Base-by-base conservation (phyloP, 192 early-diverging fungal genomes). In the Pilobolus umbonatus region DNA sequence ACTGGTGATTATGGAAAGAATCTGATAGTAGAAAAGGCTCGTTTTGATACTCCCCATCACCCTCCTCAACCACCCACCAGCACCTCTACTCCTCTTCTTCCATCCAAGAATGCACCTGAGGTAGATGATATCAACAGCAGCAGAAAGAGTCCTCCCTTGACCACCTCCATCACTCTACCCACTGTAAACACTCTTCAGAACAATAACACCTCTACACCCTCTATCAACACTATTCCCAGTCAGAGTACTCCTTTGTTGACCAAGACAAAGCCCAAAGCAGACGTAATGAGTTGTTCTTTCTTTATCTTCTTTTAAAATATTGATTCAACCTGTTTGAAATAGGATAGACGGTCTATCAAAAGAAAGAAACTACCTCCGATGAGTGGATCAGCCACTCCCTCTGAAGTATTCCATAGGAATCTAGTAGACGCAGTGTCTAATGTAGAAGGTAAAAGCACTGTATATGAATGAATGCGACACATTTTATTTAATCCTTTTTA, bases 391-490 rank as follows among this genome's bases (percentile, higher is more conserved):
- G 67, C 67, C 9, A 69, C 49, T 29, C 67, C 67, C 11, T 49
- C 67, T 29, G 67, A 69, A 63, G 55, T 60, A 25, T 69, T 69
- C 43, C 67, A 69, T 46, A 47, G 67, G 26, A 62, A 69, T 31
- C 34, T 69, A 1, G 67, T 69, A 11, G 67, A 69, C 35, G 67
- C 67, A 38, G 67, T 69, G 1, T 69, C 67, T 28, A 69, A 69
- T 32, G 67, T 63, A 31, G 61, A 69, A 64, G 67, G 61, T 63
- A 58, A 26, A 10, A 2, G 36, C 0, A 30, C 4, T 35, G 45
- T 45, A 19, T 31, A 60, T 40, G 11, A 3, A 11, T 7, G n/a
- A 7, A 40, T 40, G 11, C n/a, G 3, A 7, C 21, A n/a, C 28
- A 43, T 52, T 29, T 50, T 22, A 22, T 32, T 50, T 62, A 47